These are phyloP conservation scores for Trebouxiophyceae sp. DNA, from an alignment of 163 green algal species.

Conservation along the genomic window DNA sequence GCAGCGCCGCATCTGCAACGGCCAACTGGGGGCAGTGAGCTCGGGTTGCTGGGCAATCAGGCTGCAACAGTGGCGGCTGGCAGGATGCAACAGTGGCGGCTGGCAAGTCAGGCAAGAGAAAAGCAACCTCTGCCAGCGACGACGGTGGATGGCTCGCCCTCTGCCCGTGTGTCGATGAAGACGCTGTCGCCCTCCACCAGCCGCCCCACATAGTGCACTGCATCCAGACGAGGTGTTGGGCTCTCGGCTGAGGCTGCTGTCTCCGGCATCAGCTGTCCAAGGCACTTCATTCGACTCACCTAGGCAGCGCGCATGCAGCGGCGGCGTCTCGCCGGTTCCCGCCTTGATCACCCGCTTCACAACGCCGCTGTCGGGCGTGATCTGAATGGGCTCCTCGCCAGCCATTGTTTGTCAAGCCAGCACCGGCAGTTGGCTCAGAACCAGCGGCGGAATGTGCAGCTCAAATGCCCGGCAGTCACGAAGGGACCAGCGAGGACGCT, in stretches of 20 bases:
- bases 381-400: too few relatives aligned
- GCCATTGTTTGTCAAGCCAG: too few relatives aligned
- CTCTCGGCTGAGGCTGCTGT: not conserved
- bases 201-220: conserved; percentile 67
- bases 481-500: too few relatives aligned
- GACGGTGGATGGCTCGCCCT: conserved; percentile 42
- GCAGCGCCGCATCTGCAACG: conserved; percentile 24
- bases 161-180: conserved; percentile 59
- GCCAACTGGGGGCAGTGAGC: not conserved
- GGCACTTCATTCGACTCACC: conserved; percentile 19
- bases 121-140: conserved; percentile 58
- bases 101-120: too few relatives aligned
- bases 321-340: conserved; percentile 37
- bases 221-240: not conserved
- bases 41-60: not conserved
- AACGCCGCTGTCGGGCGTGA: conserved; percentile 37
- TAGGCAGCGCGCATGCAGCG: conserved; percentile 56
- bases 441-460: too few relatives aligned
- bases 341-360: conserved; percentile 41
- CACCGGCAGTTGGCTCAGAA: too few relatives aligned
- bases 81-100: not conserved
- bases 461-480: too few relatives aligned
- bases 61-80: not conserved
- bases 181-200: conserved; percentile 33
- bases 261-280: too few relatives aligned